These are phyloP conservation scores for Camellia granthamiana DNA, from an alignment of 148 eudicot species.

Conservation along the genomic window DNA sequence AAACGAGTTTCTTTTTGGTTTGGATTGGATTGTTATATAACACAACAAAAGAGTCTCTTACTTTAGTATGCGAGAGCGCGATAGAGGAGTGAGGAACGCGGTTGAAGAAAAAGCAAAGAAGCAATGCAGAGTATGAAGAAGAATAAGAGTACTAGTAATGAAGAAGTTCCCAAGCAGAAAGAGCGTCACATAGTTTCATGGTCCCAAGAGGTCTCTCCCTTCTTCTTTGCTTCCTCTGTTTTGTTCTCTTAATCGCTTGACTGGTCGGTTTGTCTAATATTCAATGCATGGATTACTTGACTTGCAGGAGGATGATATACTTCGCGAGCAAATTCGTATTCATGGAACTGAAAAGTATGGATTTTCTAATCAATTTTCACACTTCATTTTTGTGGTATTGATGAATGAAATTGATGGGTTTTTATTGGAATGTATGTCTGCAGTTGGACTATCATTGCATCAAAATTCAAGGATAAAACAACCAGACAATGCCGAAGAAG, in stretches of 20 bases:
- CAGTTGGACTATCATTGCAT: slow-evolving; percentile 91
- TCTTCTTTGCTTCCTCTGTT: slow-evolving; percentile 8
- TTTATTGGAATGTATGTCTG: slow-evolving; percentile 13
- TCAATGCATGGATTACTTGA: not conserved
- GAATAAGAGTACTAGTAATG: slow-evolving; percentile 18
- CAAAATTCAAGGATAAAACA: slow-evolving; percentile 87
- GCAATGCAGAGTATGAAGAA: slow-evolving; percentile 38
- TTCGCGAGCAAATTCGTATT: slow-evolving; percentile 72
- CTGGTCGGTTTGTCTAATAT: not conserved
- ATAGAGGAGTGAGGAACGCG: slow-evolving; percentile 12
- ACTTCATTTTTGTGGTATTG: too few species aligned
- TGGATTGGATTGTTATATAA: slow-evolving; percentile 20
- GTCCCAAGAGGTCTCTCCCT: slow-evolving; percentile 71
- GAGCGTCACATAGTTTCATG: slow-evolving; percentile 89
- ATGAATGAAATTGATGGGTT: slow-evolving; percentile 16
- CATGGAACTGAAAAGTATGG: slow-evolving; percentile 85
- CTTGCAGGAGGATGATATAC: slow-evolving; percentile 91
- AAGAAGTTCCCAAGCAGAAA: slow-evolving; percentile 46
- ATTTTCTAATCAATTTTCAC: not conserved
- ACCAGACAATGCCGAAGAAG: slow-evolving; percentile 97
- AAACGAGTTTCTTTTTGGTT: slow-evolving; percentile 12
- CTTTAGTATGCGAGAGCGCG: slow-evolving; percentile 30
- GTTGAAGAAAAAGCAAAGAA: slow-evolving; percentile 14
- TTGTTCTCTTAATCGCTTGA: not conserved
- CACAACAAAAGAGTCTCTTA: not conserved